These are phyloP conservation scores for Aureobasidium sp. DNA, from an alignment of 2,329 filamentous ascomycete genomes.

Conservation along the genomic window DNA sequence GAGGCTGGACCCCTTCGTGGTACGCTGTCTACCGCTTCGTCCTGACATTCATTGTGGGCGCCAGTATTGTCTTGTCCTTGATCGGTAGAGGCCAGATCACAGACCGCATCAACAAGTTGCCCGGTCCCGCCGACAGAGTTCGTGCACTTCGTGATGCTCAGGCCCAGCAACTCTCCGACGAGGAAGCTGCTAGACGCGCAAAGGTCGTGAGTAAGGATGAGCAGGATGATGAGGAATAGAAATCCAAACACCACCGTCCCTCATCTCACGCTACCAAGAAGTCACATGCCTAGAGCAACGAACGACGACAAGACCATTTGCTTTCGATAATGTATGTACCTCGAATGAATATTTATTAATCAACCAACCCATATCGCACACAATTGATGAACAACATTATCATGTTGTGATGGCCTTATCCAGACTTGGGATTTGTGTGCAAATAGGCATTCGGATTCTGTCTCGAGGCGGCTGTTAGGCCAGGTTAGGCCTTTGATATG, in stretches of 20 bases:
- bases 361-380: not conserved
- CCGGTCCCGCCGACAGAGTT: conserved; percentile 39
- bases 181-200: conserved; percentile 24
- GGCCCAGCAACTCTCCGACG: conserved; percentile 21
- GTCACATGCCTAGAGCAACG: not conserved
- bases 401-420: not conserved
- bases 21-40: conserved; percentile 87
- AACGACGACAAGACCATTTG: not conserved
- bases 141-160: conserved; percentile 38
- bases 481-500: not conserved
- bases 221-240: conserved; percentile 18
- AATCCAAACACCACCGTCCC: not conserved
- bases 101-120: conserved; percentile 41
- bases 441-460: not conserved
- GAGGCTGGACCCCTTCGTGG: conserved; percentile 76
- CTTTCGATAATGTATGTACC: conserved; percentile 2
- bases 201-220: conserved; percentile 17
- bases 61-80: conserved; percentile 69
- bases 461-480: not conserved
- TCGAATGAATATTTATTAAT: conserved; percentile 2
- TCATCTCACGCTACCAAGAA: not conserved
- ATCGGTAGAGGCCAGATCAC: conserved; percentile 73
- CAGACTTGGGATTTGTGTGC: not conserved
- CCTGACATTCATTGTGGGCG: conserved; percentile 79
- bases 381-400: not conserved